These are phyloP conservation scores for Solanum appendiculatum DNA, from an alignment of 257 asterid genomes.

Conservation along the genomic window DNA sequence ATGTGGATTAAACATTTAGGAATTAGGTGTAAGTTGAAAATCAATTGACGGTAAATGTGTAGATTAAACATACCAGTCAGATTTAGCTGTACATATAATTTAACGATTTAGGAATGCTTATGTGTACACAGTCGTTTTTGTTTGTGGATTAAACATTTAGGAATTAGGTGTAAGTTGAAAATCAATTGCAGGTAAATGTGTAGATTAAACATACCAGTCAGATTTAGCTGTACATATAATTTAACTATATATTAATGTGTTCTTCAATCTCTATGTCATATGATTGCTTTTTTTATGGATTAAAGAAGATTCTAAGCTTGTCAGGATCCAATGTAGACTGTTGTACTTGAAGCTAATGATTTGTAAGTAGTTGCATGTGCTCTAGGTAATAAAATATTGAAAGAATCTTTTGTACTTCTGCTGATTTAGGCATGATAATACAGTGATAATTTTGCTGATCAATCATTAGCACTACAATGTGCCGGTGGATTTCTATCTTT, in stretches of 20 bases:
- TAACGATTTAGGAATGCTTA: too few relatives aligned
- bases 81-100: too few relatives aligned
- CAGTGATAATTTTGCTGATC: background rate
- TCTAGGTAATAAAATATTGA: background rate
- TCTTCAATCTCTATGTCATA: background rate
- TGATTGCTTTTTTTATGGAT: background rate
- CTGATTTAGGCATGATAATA: background rate
- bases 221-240: too few relatives aligned
- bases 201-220: background rate
- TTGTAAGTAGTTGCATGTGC: slow-evolving; percentile 6
- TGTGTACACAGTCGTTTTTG: too few relatives aligned
- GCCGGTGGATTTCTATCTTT: background rate
- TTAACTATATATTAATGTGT: too few relatives aligned
- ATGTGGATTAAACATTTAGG: too few relatives aligned
- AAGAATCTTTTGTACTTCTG: background rate
- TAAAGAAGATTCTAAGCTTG: slow-evolving; percentile 5
- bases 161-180: background rate
- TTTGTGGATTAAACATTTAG: background rate
- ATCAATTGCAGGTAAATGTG: background rate
- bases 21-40: too few relatives aligned
- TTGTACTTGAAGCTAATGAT: background rate
- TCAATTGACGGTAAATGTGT: background rate
- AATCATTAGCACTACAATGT: background rate
- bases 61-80: background rate
- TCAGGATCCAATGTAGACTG: background rate